These are phyloP conservation scores for Heliocybe sulcata DNA, from an alignment of 1,284 basidiomycete species.

Conservation along the genomic window DNA sequence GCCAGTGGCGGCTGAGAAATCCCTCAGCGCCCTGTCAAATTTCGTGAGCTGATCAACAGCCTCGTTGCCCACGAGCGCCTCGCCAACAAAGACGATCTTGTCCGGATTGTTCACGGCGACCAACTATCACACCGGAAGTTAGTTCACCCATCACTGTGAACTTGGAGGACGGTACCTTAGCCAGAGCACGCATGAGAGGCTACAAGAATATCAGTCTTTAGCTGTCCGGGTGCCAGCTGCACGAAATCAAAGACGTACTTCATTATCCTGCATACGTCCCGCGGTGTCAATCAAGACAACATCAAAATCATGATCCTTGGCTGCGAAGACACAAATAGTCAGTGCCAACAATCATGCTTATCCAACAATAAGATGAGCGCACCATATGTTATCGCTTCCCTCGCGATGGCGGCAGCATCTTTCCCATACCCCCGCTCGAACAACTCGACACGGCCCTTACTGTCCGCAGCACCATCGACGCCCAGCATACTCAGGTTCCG, in stretches of 20 bases:
- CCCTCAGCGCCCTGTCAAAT: constrained; percentile 86
- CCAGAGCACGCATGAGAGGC: constrained; percentile 97
- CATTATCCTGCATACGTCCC: constrained; percentile 98
- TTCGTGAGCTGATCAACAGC: constrained; percentile 94
- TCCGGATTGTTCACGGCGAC: constrained; percentile 89
- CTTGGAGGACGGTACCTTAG: constrained; percentile 48
- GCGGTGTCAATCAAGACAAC: constrained; percentile 96
- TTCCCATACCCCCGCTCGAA: constrained; percentile 98
- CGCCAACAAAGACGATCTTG: constrained; percentile 95
- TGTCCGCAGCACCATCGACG: constrained; percentile 57
- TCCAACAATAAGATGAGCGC: constrained; percentile 14
- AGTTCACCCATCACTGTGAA: constrained; percentile 1
- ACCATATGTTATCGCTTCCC: constrained; percentile 91
- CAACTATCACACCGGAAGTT: constrained; percentile 42
- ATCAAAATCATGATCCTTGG: constrained; percentile 82
- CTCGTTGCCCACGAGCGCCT: constrained; percentile 94
- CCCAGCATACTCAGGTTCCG: constrained; percentile 89
- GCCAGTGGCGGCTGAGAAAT: constrained; percentile 74
- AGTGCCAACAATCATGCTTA: constrained; percentile 3
- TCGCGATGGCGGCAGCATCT: constrained; percentile 96
- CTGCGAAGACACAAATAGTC: constrained; percentile 29
- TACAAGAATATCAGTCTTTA: constrained; percentile 18
- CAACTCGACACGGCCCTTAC: constrained; percentile 80
- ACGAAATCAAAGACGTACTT: constrained; percentile 52
- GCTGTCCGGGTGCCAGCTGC: background rate